phyloP scores from a whole-genome alignment of 2,329 filamentous ascomycete genomes.

The Neopestalotiopsis rosae region DNA sequence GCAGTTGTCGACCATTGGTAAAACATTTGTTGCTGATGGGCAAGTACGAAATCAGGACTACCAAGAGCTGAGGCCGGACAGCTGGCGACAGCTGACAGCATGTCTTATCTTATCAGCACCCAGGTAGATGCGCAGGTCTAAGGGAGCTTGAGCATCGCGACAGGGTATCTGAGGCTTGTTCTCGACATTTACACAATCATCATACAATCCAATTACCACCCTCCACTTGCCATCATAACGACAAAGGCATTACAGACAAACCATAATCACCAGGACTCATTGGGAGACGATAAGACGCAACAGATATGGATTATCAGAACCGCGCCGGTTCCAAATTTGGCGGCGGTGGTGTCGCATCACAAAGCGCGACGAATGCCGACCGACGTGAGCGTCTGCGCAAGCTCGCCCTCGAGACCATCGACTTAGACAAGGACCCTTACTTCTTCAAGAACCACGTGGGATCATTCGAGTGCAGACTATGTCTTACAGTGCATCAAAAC shows the following conservation, averaged over 20 bases:
- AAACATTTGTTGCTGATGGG: neutral
- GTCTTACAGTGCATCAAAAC: constrained; percentile 97
- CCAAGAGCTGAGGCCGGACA: neutral
- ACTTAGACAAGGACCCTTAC: constrained; percentile 99
- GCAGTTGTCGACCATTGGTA: neutral
- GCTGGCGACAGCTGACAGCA: neutral
- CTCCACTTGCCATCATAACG: neutral
- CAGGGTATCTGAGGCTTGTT: neutral
- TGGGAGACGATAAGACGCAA: neutral
- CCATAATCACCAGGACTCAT: neutral
- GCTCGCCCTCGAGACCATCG: constrained; percentile 97
- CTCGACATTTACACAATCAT: neutral
- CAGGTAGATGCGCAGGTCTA: neutral
- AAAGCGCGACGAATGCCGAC: constrained; percentile 93
- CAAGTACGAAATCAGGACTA: neutral
- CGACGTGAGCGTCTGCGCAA: constrained; percentile 96
- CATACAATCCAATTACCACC: neutral
- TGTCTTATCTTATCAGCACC: neutral
- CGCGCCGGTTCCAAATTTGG: constrained; percentile 97
- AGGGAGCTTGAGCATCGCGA: neutral
- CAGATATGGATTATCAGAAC: constrained; percentile 77
- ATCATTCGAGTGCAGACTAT: constrained; percentile 96
- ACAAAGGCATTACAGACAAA: neutral
- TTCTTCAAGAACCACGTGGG: constrained; percentile 99
- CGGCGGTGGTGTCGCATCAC: constrained; percentile 93